Conservation (phyloP, 2,329 filamentous ascomycete genomes). For the Chrysoporthe deuterocubensis region DNA sequence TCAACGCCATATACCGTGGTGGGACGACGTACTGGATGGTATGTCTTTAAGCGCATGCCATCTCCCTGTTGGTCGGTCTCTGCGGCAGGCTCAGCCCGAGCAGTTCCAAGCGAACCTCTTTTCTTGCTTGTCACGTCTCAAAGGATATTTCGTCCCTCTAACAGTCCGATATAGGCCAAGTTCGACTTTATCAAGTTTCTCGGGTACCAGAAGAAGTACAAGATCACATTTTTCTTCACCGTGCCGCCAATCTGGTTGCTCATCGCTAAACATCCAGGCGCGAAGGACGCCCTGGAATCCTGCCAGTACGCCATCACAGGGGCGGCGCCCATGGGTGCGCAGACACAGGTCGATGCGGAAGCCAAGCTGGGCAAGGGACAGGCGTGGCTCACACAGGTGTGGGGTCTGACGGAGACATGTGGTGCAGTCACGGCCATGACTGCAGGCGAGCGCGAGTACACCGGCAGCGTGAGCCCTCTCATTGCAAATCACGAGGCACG, state of each 20-base stretch:
- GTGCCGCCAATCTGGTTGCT: constrained; percentile 65
- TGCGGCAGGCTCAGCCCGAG: background rate
- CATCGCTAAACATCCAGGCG: constrained; percentile 59
- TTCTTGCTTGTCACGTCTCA: background rate
- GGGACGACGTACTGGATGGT: constrained; percentile 65
- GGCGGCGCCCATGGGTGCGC: constrained; percentile 60
- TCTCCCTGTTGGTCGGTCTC: background rate
- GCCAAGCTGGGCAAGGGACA: constrained; percentile 50
- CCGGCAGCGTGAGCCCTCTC: constrained; percentile 51
- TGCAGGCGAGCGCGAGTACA: constrained; percentile 44
- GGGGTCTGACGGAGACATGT: constrained; percentile 62
- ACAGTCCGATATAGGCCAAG: constrained; percentile 34
- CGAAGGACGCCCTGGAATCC: constrained; percentile 58
- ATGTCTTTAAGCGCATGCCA: background rate
- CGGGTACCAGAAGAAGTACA: constrained; percentile 52
- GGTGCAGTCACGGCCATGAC: constrained; percentile 52
- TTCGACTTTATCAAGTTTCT: constrained; percentile 63
- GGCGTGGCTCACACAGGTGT: constrained; percentile 55
- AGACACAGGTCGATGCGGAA: constrained; percentile 55
- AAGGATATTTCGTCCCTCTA: background rate
- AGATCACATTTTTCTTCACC: constrained; percentile 59
- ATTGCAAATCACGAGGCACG: constrained; percentile 43
- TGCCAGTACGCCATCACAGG: constrained; percentile 54
- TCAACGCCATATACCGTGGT: constrained; percentile 46
- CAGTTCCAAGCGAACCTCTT: too few relatives aligned